Percentiles rank a stretch among this genome's conserved stretches.
These are phyloP conservation scores for Tulasnella sp. DNA, from an alignment of 768 basidiomycete genomes.

Conservation along the genomic window DNA sequence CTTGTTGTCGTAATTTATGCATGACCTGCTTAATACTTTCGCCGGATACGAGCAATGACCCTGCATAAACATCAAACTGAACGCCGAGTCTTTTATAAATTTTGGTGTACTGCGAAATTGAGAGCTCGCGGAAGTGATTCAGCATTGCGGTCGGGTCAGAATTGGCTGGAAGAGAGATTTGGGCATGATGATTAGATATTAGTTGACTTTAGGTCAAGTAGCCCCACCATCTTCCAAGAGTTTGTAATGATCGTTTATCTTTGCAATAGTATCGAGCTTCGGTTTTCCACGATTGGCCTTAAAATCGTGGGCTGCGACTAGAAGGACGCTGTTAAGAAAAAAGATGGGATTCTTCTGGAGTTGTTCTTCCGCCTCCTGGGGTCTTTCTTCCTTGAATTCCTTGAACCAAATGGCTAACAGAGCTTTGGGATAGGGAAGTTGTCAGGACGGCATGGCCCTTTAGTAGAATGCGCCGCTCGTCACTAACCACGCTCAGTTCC, in stretches of 20 bases:
- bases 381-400: conserved; percentile 40
- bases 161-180: conserved; percentile 32
- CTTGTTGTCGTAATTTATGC: conserved; percentile 35
- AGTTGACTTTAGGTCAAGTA: background rate
- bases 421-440: conserved; percentile 25
- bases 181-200: background rate
- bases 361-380: conserved; percentile 40
- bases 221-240: conserved; percentile 40
- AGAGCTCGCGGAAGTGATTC: conserved; percentile 42
- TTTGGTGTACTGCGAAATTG: conserved; percentile 39
- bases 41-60: conserved; percentile 38
- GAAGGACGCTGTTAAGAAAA: conserved; percentile 44
- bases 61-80: conserved; percentile 42
- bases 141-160: conserved; percentile 39
- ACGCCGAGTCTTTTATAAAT: conserved; percentile 41
- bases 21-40: conserved; percentile 38
- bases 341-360: conserved; percentile 40
- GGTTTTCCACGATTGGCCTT: conserved; percentile 32
- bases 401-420: conserved; percentile 42
- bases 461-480: conserved; percentile 28
- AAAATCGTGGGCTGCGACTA: conserved; percentile 39
- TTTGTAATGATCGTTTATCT: conserved; percentile 37
- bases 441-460: conserved; percentile 37
- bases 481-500: background rate
- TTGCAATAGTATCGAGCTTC: conserved; percentile 18